Evolutionary conservation across 2,329 filamentous ascomycete genomes (phyloP).

Genomic region (Xylariaceae sp.): DNA sequence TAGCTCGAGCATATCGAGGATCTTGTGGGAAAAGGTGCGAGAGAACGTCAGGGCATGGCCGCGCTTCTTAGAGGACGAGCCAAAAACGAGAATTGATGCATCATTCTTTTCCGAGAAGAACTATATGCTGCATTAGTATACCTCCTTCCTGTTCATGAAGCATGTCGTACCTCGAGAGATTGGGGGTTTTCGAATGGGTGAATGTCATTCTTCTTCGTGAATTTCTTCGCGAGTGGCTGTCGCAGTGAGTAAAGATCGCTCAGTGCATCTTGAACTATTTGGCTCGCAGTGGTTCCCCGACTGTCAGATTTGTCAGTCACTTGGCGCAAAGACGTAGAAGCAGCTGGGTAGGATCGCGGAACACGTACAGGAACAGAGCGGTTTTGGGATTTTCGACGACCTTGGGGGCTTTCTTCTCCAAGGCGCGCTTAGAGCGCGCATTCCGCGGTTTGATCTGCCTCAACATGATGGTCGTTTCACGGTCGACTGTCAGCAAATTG

Average conservation of each 20-base stretch:
- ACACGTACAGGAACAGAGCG: constrained; percentile 70
- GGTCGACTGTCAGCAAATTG: background rate
- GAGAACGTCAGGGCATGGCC: constrained; percentile 82
- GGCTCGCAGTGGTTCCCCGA: constrained; percentile 79
- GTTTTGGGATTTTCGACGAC: constrained; percentile 84
- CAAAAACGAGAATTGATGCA: constrained; percentile 78
- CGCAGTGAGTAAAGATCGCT: constrained; percentile 82
- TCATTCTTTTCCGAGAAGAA: constrained; percentile 98
- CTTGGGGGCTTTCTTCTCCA: constrained; percentile 91
- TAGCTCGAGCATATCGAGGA: constrained; percentile 93
- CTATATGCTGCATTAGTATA: constrained; percentile 8
- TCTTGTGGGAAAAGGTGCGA: constrained; percentile 78
- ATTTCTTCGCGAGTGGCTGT: constrained; percentile 79
- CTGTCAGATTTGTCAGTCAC: constrained; percentile 11
- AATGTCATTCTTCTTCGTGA: constrained; percentile 94
- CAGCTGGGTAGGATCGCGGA: background rate
- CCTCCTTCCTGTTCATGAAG: background rate
- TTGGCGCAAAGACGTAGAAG: background rate
- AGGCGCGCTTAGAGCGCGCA: constrained; percentile 89
- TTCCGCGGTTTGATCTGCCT: constrained; percentile 55
- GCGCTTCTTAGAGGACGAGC: constrained; percentile 85
- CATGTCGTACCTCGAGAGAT: constrained; percentile 58
- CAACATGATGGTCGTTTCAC: constrained; percentile 4
- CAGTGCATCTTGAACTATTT: constrained; percentile 76
- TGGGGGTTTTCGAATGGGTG: constrained; percentile 89